Evolutionary conservation across 352 stramenopile genomes (phyloP), one percentile per base, ranked within the genome.

Genomic region (Blastocystis sp.): DNA sequence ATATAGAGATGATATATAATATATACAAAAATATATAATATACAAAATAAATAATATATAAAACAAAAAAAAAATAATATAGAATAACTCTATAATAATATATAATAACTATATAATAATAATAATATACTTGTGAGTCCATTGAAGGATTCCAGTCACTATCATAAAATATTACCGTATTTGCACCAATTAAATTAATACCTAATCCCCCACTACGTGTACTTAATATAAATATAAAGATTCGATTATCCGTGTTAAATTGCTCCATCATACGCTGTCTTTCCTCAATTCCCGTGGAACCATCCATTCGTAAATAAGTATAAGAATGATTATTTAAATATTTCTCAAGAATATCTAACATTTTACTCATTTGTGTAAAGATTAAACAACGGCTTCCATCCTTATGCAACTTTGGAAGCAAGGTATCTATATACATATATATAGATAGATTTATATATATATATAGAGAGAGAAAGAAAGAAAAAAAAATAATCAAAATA

Each of bases 201-300:
- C 91, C 91, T 28, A 95, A 75, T 9, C 91, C 89, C 16, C 89
- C 89, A 67, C 80, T 93, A 58, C 88, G 72, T 21, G 91, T 98
- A 48, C 80, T 94, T 35, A 98, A 72, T 46, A 98, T 96, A 67
- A 98, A 97, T 58, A 83, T 94, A 67, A 98, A 98, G 3, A 97
- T 74, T 68, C 79, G 76, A 1, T 55, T 21, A 68, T 98, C 89
- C 19, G 76, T 82, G 71, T 98, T 98, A 72, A 96, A 97, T 42
- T 83, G 78, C 49, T 98, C 88, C 88, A 96, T 96, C 3, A 95
- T 75, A 27, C 77, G 72, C 69, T 97, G 91, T 0, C 90, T 77
- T 55, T 82, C 80, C 58, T 95, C 84, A 9, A 96, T 83, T 52
- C 83, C 81, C 2, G 90, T 97, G 5, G 79, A 80, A 4, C 90